phyloP scores from a whole-genome alignment of 1,139 yeast genomes.

The Pichia sp. region DNA sequence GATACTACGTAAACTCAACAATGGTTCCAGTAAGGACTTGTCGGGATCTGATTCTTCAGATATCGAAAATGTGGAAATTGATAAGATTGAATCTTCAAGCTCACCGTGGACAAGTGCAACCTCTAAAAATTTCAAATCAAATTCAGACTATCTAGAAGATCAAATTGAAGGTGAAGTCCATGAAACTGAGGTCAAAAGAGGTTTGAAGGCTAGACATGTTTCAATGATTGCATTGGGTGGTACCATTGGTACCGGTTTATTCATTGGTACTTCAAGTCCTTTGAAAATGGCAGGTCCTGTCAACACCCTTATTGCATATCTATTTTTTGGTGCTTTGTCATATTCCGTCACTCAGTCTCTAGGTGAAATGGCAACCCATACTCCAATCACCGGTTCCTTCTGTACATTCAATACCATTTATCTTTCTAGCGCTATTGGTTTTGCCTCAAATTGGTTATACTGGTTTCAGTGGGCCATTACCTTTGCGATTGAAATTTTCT shows the following conservation, averaged over 20 bases:
- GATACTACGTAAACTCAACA: no score
- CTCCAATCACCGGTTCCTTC: conserved; percentile 67
- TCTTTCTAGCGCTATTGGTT: conserved; percentile 64
- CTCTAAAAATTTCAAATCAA: conserved; percentile 14
- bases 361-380: conserved; percentile 75
- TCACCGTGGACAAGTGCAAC: neutral
- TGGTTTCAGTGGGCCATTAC: conserved; percentile 88
- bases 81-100: neutral
- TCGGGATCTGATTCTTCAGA: no score
- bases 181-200: conserved; percentile 26
- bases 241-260: conserved; percentile 65
- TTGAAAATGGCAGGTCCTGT: conserved; percentile 57
- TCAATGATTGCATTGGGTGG: conserved; percentile 67
- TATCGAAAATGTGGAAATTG: neutral
- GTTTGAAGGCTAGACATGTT: conserved; percentile 50
- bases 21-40: neutral
- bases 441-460: conserved; percentile 75
- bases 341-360: conserved; percentile 61
- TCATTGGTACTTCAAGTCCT: conserved; percentile 49
- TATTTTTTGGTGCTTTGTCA: conserved; percentile 59
- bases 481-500: conserved; percentile 76
- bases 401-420: conserved; percentile 51
- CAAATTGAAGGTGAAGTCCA: conserved; percentile 4
- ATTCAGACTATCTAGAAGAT: conserved; percentile 19
- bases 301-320: conserved; percentile 51